Conservation (phyloP, 202 grass and related monocot genomes). For the Saccharum hybrid region DNA sequence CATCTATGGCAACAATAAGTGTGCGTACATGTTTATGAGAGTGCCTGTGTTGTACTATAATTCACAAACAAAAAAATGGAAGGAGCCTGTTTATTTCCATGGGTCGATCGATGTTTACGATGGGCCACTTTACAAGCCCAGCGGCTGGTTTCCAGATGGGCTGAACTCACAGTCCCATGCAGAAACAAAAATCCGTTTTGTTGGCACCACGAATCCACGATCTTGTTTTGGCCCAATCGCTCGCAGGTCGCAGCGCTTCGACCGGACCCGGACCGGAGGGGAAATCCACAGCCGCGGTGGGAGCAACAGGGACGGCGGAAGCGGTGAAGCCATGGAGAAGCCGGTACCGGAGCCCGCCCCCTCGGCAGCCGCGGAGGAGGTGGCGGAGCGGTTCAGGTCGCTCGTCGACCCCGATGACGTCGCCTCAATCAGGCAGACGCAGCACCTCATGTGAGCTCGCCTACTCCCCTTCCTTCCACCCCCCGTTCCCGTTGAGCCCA, state of each 20-base stretch:
- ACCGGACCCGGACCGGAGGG: background rate
- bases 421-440: constrained; percentile 51
- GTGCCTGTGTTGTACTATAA: too few species aligned
- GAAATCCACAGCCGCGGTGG: background rate
- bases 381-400: constrained; percentile 45
- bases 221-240: background rate
- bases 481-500: background rate
- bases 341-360: constrained; percentile 39
- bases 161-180: background rate
- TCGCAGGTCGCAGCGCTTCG: background rate
- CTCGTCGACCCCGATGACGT: constrained; percentile 44
- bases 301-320: background rate
- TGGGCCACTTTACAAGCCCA: background rate
- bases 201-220: too few species aligned
- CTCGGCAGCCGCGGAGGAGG: constrained; percentile 51
- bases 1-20: too few species aligned
- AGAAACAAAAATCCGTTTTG: background rate
- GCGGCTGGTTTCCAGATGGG: background rate
- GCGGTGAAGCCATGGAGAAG: constrained; percentile 36
- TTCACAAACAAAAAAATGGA: background rate
- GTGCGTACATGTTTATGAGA: too few species aligned
- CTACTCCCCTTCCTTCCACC: background rate
- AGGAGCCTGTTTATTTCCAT: background rate
- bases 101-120: background rate
- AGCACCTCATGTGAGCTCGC: constrained; percentile 58